Evolutionary conservation across 805 yeast species (phyloP).

Genomic region (Kockiozyma suomiensis): DNA sequence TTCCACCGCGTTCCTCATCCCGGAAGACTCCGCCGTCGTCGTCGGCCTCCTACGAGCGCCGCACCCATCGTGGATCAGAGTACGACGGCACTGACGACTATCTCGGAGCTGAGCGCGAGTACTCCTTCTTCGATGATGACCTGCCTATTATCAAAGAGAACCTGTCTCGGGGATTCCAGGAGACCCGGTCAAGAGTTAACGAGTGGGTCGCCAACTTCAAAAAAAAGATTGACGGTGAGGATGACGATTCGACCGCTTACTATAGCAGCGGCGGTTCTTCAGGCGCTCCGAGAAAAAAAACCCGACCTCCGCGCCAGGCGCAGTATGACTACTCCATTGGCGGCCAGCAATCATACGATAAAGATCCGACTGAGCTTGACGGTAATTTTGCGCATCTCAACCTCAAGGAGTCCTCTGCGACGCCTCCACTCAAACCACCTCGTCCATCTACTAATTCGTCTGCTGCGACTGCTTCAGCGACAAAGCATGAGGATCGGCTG

Average conservation of each 20-base stretch:
- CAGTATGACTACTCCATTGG: conserved; percentile 14
- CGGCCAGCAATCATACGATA: conserved; percentile 48
- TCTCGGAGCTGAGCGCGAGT: conserved; percentile 19
- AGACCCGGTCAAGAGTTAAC: conserved; percentile 72
- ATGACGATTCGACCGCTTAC: conserved; percentile 20
- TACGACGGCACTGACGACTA: conserved; percentile 15
- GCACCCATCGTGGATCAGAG: conserved; percentile 14
- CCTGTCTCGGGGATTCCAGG: conserved; percentile 74
- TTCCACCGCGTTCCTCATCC: background rate
- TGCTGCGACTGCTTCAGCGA: conserved; percentile 7
- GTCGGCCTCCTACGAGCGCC: conserved; percentile 19
- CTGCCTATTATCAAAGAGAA: conserved; percentile 62
- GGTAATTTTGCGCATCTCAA: conserved; percentile 55
- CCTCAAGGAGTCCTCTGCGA: conserved; percentile 46
- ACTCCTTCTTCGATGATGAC: conserved; percentile 44
- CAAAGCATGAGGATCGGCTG: background rate
- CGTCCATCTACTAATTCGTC: conserved; percentile 34
- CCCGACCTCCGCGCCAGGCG: conserved; percentile 5
- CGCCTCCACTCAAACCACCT: conserved; percentile 42
- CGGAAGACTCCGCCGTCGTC: conserved; percentile 6
- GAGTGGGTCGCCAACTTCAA: conserved; percentile 76
- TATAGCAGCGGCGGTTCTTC: conserved; percentile 3
- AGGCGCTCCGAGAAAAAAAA: background rate
- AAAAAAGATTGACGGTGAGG: conserved; percentile 52
- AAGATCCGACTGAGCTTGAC: conserved; percentile 57